Percentiles rank a stretch among this genome's conserved stretches.
Evolutionary conservation across 1,284 basidiomycete species (phyloP).

Genomic region (Apiotrichum laibachii): DNA sequence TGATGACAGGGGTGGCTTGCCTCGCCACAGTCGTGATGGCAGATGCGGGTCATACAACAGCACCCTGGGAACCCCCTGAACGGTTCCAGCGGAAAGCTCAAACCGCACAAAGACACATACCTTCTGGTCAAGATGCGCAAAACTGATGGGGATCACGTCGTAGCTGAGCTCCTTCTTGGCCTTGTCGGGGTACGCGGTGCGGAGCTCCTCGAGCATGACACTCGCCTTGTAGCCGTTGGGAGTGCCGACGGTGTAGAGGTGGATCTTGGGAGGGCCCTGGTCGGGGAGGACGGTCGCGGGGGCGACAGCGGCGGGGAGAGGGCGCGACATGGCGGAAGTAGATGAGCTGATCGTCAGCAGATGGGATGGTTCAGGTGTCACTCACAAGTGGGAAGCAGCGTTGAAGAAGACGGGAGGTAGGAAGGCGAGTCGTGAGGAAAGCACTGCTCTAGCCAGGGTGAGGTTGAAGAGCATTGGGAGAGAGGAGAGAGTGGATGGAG

Average conservation of each 20-base stretch:
- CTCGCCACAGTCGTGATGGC: no score
- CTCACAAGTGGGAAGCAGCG: neutral
- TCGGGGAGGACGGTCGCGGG: neutral
- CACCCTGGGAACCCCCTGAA: no score
- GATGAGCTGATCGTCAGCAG: neutral
- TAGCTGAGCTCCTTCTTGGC: conserved; percentile 55
- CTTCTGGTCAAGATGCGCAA: conserved; percentile 53
- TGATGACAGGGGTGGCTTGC: no score
- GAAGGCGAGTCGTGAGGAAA: neutral
- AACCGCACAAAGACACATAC: conserved; percentile 16
- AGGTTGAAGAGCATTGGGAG: conserved; percentile 2
- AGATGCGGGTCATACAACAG: no score
- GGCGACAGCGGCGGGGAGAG: neutral
- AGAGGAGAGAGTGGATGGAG: neutral
- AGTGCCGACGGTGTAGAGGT: conserved; percentile 64
- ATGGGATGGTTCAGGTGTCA: no score
- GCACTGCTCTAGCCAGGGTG: neutral
- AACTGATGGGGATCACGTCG: conserved; percentile 53
- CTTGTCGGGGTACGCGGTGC: conserved; percentile 55
- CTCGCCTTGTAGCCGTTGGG: conserved; percentile 64
- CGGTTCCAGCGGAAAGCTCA: no score
- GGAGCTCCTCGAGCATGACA: conserved; percentile 68
- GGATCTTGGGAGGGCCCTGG: conserved; percentile 45
- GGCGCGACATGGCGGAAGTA: neutral
- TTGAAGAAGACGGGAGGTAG: neutral